These are phyloP conservation scores for Spathaspora boniae DNA, from an alignment of 805 yeast genomes.

Conservation along the genomic window DNA sequence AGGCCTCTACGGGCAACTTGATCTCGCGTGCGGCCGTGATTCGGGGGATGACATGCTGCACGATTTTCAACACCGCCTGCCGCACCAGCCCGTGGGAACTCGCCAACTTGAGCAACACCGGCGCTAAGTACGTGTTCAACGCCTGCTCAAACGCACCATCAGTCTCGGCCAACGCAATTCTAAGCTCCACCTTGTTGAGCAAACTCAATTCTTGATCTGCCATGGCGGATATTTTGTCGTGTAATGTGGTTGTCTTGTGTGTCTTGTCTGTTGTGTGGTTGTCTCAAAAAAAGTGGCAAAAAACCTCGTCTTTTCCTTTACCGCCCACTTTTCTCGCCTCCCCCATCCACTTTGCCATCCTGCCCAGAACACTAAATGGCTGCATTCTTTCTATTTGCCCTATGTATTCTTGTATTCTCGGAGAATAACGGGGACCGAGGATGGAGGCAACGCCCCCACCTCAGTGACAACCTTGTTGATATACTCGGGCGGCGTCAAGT, in stretches of 20 bases:
- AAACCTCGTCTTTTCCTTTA: background rate
- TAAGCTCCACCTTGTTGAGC: conserved; percentile 75
- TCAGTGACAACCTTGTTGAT: conserved; percentile 95
- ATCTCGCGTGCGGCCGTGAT: conserved; percentile 52
- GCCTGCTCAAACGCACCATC: conserved; percentile 61
- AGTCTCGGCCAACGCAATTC: conserved; percentile 71
- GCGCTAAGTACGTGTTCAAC: conserved; percentile 64
- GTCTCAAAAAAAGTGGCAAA: conserved; percentile 10
- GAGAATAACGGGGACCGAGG: conserved; percentile 95
- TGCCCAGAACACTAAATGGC: background rate
- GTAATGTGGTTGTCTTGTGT: background rate
- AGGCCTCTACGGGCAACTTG: conserved; percentile 60
- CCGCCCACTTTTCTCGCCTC: background rate
- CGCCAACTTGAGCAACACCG: conserved; percentile 72
- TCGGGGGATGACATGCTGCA: conserved; percentile 67
- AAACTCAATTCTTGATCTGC: conserved; percentile 52
- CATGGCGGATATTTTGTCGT: conserved; percentile 12
- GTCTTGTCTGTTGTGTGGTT: background rate
- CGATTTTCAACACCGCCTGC: conserved; percentile 59
- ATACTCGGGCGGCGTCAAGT: conserved; percentile 89
- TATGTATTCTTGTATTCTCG: conserved; percentile 74
- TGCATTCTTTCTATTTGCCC: conserved; percentile 2
- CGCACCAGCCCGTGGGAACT: conserved; percentile 69
- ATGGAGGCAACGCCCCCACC: conserved; percentile 93
- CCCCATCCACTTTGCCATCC: background rate